Evolutionary conservation across 2,329 filamentous ascomycete genomes (phyloP), one percentile per base, ranked within the genome.

Genomic region (Calonectria pauciramosa): DNA sequence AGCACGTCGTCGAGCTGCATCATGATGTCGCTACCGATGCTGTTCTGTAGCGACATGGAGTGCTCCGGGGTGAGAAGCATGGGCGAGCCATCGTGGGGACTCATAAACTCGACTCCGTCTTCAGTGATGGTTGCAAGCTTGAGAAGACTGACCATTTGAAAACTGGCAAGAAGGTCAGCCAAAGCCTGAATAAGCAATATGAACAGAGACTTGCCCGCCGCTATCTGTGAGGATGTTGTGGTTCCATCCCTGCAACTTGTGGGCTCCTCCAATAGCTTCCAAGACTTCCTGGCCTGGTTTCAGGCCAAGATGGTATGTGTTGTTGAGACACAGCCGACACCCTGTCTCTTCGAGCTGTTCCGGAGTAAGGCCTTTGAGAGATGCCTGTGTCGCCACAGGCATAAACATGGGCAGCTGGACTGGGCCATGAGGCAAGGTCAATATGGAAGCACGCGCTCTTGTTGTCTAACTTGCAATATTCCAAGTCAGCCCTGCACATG

Each of bases 1-100:
- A 99, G 94, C 18, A 99, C 97, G 85, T 99, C 97, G 88, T 99
- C 97, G 5, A 99, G 92, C 86, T 99, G 97, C 97, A 99, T 99
- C 79, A 99, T 98, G 80, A 99, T 99, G 86, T 99, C 97, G 77
- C 95, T 98, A 77, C 97, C 97, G 82, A 99, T 99, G 70, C 94
- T 96, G 86, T 99, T 99, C 84, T 99, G 97, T 4, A 99, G 90
- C 14, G 93, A 94, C 80, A 99, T 98, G 0, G 97, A 99, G 87
- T 99, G 96, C 85, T 99, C 97, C 0, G 97, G 97, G 0, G 97
- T 99, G 60, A 99, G 92, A 14, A 99, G 92, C 97, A 99, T 99
- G 10, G 96, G 96, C 3, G 93, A 93, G 41, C 96, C 96, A 87
- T 99, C 97, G 83, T 99, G 97, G 0, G 97, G 97, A 79, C 95